Base-by-base conservation (phyloP, 2,329 filamentous ascomycete species). In the Talaromyces funiculosus region DNA sequence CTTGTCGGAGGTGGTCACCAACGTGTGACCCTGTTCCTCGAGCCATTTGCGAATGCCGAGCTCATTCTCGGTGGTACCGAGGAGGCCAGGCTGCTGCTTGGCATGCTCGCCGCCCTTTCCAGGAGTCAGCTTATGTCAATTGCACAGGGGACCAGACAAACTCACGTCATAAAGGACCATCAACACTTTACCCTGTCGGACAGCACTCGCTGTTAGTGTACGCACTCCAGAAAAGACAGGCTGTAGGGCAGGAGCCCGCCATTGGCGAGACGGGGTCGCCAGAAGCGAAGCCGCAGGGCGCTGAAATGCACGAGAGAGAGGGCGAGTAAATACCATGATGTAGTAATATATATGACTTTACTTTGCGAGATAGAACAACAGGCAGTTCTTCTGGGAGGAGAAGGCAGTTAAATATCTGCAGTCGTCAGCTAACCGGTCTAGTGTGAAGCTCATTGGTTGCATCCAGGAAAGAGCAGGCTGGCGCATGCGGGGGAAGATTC, bases 51-150 rank as follows among this genome's bases (percentile, higher is more conserved):
- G 87, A 75, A 99, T 83, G 70, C 94, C 94, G 64, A 99, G 90
- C 84, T 99, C 94, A 78, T 97, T 97, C 84, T 99, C 91, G 53
- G 92, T 97, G 65, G 94, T 96, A 72, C 94, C 94, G 71, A 97
- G 86, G 69, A 99, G 85, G 71, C 85, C 85, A 66, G 92, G 92
- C 76, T 95, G 91, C 73, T 97, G 84, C 79, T 89, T 81, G 80
- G 92, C 92, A 82, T 96, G 91, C 81, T 91, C 82, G 75, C 86
- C 84, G 76, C 92, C 85, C 85, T 87, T 40, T 62, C 14, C 16
- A 22, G n/a, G 29, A 37, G 29, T 40, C 20, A 31, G 43, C 18
- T 10, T 7, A 20, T 29, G 18, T 31, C 5, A 2, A 51, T 29
- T 16, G 16, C 37, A 20, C 9, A 10, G n/a, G 12, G n/a, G 42